Evolutionary conservation across 2,329 filamentous ascomycete species (phyloP).

Genomic region (Chrysosporium queenslandicum): DNA sequence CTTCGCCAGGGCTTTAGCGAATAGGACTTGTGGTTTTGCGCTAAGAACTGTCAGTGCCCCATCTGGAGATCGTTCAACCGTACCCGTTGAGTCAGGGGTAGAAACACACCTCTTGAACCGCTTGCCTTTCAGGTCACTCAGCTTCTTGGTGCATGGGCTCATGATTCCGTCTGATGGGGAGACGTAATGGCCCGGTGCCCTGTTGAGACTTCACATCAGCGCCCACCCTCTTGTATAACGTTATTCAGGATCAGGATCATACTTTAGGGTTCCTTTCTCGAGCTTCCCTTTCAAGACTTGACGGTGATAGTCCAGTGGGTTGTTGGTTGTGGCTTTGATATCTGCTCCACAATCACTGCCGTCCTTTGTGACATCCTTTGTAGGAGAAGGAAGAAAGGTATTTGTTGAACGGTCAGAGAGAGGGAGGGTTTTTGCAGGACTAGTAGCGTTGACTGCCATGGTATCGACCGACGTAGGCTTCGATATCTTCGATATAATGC

Average conservation of each 20-base stretch:
- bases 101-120: conserved; percentile 38
- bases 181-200: conserved; percentile 33
- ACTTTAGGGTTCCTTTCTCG: conserved; percentile 33
- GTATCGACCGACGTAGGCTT: too few species aligned
- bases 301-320: conserved; percentile 38
- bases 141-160: conserved; percentile 42
- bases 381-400: conserved; percentile 26
- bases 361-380: not conserved
- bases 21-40: conserved; percentile 37
- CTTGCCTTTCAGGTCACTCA: conserved; percentile 42
- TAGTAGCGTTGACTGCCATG: conserved; percentile 10
- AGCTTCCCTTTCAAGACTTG: conserved; percentile 35
- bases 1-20: conserved; percentile 38
- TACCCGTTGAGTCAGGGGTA: too few species aligned
- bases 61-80: not conserved
- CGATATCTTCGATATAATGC: too few species aligned
- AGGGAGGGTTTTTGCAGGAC: conserved; percentile 24
- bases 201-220: conserved; percentile 13
- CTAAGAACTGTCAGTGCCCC: conserved; percentile 18
- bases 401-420: conserved; percentile 35
- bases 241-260: conserved; percentile 15
- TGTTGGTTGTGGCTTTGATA: conserved; percentile 26
- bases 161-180: conserved; percentile 43
- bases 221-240: not conserved
- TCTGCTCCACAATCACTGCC: conserved; percentile 21